Conservation (phyloP, 352 stramenopile genomes). For the Hyaloperonospora brassicae region DNA sequence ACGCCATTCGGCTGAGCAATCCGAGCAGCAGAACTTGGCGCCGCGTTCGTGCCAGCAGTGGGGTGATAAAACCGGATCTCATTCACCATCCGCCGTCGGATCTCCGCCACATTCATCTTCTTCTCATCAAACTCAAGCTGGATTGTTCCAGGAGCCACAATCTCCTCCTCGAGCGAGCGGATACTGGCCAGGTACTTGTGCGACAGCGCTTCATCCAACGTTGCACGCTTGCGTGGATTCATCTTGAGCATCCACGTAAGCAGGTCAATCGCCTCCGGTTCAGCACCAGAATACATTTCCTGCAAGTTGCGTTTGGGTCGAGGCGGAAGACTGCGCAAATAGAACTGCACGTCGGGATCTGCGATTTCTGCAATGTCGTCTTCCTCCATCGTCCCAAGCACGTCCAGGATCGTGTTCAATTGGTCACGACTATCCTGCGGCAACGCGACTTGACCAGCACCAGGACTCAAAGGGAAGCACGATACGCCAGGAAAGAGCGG, state of each 20-base stretch:
- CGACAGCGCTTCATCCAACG: constrained; percentile 67
- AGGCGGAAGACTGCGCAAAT: constrained; percentile 63
- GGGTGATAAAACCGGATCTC: constrained; percentile 80
- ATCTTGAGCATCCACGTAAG: constrained; percentile 82
- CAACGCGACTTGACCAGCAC: constrained; percentile 60
- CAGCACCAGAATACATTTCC: constrained; percentile 77
- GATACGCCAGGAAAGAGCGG: constrained; percentile 92
- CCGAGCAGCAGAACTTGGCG: constrained; percentile 7
- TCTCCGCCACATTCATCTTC: constrained; percentile 73
- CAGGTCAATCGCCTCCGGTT: constrained; percentile 74
- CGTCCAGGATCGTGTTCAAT: constrained; percentile 83
- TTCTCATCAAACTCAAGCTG: constrained; percentile 83
- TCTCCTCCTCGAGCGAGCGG: constrained; percentile 77
- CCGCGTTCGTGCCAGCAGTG: constrained; percentile 15
- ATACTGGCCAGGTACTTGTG: constrained; percentile 84
- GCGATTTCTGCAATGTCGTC: constrained; percentile 82
- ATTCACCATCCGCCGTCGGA: constrained; percentile 70
- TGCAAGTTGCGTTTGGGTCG: constrained; percentile 65
- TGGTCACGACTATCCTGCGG: constrained; percentile 81
- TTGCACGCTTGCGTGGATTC: constrained; percentile 76
- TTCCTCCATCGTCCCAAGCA: constrained; percentile 80
- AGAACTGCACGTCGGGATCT: constrained; percentile 76
- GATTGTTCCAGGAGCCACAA: constrained; percentile 75
- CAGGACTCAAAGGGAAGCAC: constrained; percentile 80
- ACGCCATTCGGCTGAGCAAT: constrained; percentile 15